phyloP scores from a whole-genome alignment of 371 early-diverging fungal genomes.

The Rhizopus sp. region DNA sequence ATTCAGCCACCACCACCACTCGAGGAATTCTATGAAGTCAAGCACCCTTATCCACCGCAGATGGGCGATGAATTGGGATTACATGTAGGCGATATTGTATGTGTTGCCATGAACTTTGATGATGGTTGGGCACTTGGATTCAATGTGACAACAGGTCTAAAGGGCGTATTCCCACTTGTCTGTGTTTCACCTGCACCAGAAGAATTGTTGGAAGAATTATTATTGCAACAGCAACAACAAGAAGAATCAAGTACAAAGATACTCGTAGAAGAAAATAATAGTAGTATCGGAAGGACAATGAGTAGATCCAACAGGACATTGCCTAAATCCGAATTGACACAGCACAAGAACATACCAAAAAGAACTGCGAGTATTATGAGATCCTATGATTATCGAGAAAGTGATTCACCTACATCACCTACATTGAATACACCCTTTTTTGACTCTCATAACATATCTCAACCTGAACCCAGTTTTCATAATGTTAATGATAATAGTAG shows the following conservation, averaged over 20 bases:
- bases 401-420: slow-evolving; percentile 43
- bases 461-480: slow-evolving; percentile 15
- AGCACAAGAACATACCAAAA: slow-evolving; percentile 42
- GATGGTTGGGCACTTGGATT: slow-evolving; percentile 77
- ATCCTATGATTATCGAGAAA: slow-evolving; percentile 31
- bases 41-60: slow-evolving; percentile 62
- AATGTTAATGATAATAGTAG: not conserved
- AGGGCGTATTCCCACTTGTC: slow-evolving; percentile 75
- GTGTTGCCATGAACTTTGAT: slow-evolving; percentile 59
- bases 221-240: slow-evolving; percentile 9
- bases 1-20: slow-evolving; percentile 9
- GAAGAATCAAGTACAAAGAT: slow-evolving; percentile 26
- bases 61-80: slow-evolving; percentile 73
- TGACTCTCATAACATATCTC: slow-evolving; percentile 14
- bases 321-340: slow-evolving; percentile 23
- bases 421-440: slow-evolving; percentile 36
- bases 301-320: slow-evolving; percentile 15
- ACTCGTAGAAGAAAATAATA: slow-evolving; percentile 28
- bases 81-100: slow-evolving; percentile 66
- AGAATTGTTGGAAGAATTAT: slow-evolving; percentile 40
- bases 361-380: slow-evolving; percentile 49
- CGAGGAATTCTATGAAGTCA: slow-evolving; percentile 50
- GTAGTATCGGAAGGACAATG: slow-evolving; percentile 15
- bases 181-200: slow-evolving; percentile 53
- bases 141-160: slow-evolving; percentile 65